These are phyloP conservation scores for Phytophthora chlamydospora DNA, from an alignment of 352 stramenopile genomes.

Conservation along the genomic window DNA sequence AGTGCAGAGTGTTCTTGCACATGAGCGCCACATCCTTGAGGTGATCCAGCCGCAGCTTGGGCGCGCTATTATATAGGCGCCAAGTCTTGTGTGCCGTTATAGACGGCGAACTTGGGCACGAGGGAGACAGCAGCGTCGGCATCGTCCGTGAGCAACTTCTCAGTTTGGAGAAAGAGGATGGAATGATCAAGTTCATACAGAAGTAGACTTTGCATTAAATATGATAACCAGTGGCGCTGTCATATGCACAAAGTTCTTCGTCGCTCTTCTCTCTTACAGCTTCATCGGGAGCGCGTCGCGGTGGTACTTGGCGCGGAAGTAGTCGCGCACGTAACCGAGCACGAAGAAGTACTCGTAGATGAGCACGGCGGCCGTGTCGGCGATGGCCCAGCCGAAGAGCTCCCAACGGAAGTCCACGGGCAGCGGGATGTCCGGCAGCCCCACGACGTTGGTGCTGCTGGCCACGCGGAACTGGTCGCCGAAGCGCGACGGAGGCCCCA, in stretches of 20 bases:
- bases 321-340: constrained; percentile 68
- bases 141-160: too few species aligned
- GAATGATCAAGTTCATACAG: too few species aligned
- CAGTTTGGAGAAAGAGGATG: too few species aligned
- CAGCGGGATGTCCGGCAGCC: constrained; percentile 72
- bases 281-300: constrained; percentile 66
- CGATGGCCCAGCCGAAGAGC: constrained; percentile 62
- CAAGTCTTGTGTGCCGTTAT: constrained; percentile 22
- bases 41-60: background rate
- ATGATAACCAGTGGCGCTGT: constrained; percentile 16
- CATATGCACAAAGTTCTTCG: constrained; percentile 7
- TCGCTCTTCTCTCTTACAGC: constrained; percentile 36
- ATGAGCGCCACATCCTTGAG: constrained; percentile 13
- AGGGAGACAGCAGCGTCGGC: constrained; percentile 2
- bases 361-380: constrained; percentile 57
- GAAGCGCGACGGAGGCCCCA: constrained; percentile 61
- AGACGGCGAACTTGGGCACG: constrained; percentile 26
- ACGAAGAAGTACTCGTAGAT: constrained; percentile 74
- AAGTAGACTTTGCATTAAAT: constrained; percentile 8
- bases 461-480: constrained; percentile 75
- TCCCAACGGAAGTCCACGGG: constrained; percentile 66
- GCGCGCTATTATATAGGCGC: constrained; percentile 20
- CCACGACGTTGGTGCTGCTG: constrained; percentile 77
- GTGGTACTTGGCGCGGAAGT: constrained; percentile 69
- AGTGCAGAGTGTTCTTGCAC: constrained; percentile 11